phyloP scores from a whole-genome alignment of 1,284 basidiomycete species.

The Papiliotrema laurentii region DNA sequence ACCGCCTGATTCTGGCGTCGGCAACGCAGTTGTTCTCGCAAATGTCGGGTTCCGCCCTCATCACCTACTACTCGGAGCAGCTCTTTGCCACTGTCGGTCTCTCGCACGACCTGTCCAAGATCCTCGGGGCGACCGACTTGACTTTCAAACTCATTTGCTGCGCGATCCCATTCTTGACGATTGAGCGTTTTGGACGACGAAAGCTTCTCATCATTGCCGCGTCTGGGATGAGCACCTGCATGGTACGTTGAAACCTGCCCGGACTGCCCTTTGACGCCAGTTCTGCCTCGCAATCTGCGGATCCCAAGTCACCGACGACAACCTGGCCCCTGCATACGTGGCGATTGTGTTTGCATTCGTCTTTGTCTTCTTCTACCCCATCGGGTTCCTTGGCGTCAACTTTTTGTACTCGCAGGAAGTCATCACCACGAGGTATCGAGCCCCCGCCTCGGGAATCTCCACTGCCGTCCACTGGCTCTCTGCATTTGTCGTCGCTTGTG shows the following conservation, averaged over 20 bases:
- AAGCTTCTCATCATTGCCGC: slow-evolving; percentile 33
- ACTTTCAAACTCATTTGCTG: slow-evolving; percentile 28
- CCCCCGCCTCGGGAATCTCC: slow-evolving; percentile 28
- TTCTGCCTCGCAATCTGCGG: slow-evolving; percentile 30
- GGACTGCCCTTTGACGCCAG: slow-evolving; percentile 2
- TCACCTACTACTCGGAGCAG: slow-evolving; percentile 27
- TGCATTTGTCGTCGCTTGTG: slow-evolving; percentile 21
- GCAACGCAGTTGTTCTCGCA: slow-evolving; percentile 43
- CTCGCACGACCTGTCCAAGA: slow-evolving; percentile 18
- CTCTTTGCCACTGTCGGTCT: slow-evolving; percentile 29
- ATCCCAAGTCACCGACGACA: slow-evolving; percentile 21
- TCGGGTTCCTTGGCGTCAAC: slow-evolving; percentile 32
- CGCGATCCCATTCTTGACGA: slow-evolving; percentile 26
- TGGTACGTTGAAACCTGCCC: slow-evolving; percentile 12
- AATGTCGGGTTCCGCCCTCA: slow-evolving; percentile 30
- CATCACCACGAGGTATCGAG: slow-evolving; percentile 28
- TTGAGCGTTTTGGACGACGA: slow-evolving; percentile 34
- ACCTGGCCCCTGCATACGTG: slow-evolving; percentile 24
- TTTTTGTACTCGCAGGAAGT: slow-evolving; percentile 31
- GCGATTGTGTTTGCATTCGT: slow-evolving; percentile 31
- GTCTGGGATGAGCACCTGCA: slow-evolving; percentile 29
- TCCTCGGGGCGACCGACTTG: slow-evolving; percentile 25
- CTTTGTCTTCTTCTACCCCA: slow-evolving; percentile 29
- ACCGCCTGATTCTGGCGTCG: slow-evolving; percentile 44
- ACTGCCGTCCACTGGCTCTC: slow-evolving; percentile 26